These are phyloP conservation scores for Pseudevernia furfuracea DNA, from an alignment of 495 filamentous ascomycete genomes.

Conservation along the genomic window DNA sequence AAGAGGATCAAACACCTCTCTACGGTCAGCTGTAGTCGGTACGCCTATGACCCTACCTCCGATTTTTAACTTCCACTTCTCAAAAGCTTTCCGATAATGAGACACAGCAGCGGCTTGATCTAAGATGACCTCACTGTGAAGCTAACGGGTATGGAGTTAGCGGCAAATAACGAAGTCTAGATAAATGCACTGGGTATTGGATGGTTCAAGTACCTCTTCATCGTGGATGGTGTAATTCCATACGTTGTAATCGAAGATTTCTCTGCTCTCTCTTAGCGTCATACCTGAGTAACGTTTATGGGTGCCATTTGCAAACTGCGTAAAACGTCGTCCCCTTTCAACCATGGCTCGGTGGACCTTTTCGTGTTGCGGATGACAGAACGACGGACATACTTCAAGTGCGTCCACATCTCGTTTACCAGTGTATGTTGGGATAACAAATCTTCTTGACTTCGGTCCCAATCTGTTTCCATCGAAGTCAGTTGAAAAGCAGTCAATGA, in stretches of 20 bases:
- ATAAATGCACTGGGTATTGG: not conserved
- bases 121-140: slow-evolving; percentile 6
- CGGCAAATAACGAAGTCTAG: not conserved
- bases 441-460: not conserved
- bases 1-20: not conserved
- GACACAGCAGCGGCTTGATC: slow-evolving; percentile 1
- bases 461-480: slow-evolving; percentile 4
- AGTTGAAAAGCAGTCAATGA: slow-evolving; percentile 9
- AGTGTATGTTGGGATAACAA: not conserved
- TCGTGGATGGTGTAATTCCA: slow-evolving; percentile 2
- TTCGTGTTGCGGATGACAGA: not conserved
- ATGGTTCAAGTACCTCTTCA: not conserved
- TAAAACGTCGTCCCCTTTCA: slow-evolving; percentile 3
- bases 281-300: not conserved
- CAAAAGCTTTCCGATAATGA: not conserved
- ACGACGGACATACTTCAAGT: not conserved
- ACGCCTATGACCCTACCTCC: not conserved
- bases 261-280: slow-evolving; percentile 6
- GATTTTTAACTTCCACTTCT: not conserved
- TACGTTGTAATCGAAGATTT: not conserved
- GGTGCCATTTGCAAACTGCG: not conserved
- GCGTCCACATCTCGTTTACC: not conserved
- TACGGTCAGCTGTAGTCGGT: not conserved
- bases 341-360: not conserved
- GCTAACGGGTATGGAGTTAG: not conserved